phyloP scores from a whole-genome alignment of 768 basidiomycete genomes.

The Hebeloma cylindrosporum region DNA sequence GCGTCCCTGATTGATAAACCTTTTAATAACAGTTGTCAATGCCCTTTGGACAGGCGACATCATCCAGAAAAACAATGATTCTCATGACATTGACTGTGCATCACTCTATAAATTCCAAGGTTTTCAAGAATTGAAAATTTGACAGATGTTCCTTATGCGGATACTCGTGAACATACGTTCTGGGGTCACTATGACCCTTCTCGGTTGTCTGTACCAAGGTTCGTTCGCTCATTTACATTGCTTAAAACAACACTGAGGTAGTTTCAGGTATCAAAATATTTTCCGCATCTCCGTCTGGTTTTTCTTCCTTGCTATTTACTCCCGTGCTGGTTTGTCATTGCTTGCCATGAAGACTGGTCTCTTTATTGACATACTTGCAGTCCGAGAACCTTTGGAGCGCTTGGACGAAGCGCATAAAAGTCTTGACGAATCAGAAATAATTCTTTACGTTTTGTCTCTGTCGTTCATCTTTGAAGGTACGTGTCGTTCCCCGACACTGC shows the following conservation, averaged over 20 bases:
- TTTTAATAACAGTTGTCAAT: constrained; percentile 62
- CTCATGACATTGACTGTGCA: constrained; percentile 79
- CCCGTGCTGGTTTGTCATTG: constrained; percentile 66
- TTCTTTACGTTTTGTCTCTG: constrained; percentile 76
- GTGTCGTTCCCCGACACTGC: constrained; percentile 11
- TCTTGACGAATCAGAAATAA: constrained; percentile 80
- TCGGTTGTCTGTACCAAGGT: constrained; percentile 80
- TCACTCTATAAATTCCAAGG: not conserved
- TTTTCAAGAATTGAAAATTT: not conserved
- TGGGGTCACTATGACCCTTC: constrained; percentile 76
- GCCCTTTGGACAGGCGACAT: constrained; percentile 82
- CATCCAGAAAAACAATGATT: constrained; percentile 72
- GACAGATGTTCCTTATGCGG: constrained; percentile 68
- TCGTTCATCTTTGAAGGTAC: constrained; percentile 81
- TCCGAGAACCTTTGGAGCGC: constrained; percentile 75
- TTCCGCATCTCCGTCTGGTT: constrained; percentile 79
- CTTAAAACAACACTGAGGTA: constrained; percentile 11
- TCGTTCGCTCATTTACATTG: constrained; percentile 9
- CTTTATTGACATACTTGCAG: constrained; percentile 33
- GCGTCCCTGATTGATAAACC: not conserved
- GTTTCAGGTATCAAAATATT: constrained; percentile 75
- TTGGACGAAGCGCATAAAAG: constrained; percentile 50
- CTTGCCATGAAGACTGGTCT: not conserved
- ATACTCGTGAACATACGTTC: constrained; percentile 51
- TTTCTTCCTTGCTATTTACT: constrained; percentile 76